Evolutionary conservation across 768 basidiomycete species (phyloP).

Genomic region (Lactarius hengduanensis): DNA sequence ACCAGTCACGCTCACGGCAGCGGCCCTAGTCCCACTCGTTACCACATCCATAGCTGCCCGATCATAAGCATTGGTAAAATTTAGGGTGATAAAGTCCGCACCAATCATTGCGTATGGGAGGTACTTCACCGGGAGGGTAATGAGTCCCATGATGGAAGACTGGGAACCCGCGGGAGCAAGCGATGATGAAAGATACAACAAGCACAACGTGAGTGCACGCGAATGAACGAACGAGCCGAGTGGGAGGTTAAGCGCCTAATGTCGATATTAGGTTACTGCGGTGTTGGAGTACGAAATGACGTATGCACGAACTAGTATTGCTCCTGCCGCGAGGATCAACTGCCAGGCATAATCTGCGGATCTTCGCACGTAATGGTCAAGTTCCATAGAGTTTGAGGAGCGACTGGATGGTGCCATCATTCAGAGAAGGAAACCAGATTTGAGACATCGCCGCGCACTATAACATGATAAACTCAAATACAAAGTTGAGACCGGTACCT

Average conservation of each 20-base stretch:
- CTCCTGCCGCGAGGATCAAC: constrained; percentile 50
- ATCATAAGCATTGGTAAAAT: neutral
- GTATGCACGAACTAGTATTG: constrained; percentile 50
- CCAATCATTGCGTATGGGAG: constrained; percentile 72
- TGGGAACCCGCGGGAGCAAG: constrained; percentile 65
- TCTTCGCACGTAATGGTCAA: constrained; percentile 51
- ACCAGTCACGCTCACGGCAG: constrained; percentile 60
- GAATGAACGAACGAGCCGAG: constrained; percentile 55
- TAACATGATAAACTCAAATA: constrained; percentile 70
- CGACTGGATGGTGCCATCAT: constrained; percentile 45
- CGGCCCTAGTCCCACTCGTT: constrained; percentile 55
- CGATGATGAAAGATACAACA: constrained; percentile 66
- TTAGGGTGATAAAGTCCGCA: neutral
- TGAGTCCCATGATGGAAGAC: constrained; percentile 75
- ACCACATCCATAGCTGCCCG: constrained; percentile 56
- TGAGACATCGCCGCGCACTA: constrained; percentile 47
- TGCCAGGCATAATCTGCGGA: constrained; percentile 82
- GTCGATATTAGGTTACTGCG: neutral
- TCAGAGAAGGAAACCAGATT: neutral
- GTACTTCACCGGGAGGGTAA: constrained; percentile 70
- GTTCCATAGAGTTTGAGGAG: constrained; percentile 63
- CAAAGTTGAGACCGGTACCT: constrained; percentile 52
- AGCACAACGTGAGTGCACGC: constrained; percentile 61
- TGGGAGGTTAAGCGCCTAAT: constrained; percentile 57
- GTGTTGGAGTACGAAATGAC: neutral